These are phyloP conservation scores for Glomus cerebriforme DNA, from an alignment of 192 early-diverging fungal species.

Conservation along the genomic window DNA sequence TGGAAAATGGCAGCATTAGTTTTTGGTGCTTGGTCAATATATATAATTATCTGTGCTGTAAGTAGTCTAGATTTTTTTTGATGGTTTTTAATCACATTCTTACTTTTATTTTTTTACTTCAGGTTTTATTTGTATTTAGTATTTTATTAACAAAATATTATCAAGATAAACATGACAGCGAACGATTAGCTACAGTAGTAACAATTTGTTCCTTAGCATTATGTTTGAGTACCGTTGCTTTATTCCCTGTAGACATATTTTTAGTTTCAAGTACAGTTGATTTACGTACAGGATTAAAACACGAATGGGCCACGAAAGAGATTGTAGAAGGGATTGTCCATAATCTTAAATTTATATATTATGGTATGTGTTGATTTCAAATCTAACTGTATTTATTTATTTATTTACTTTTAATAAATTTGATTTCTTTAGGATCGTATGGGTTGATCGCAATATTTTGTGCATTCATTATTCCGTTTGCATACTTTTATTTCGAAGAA, in stretches of 20 bases:
- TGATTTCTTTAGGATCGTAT: conserved; percentile 43
- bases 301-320: conserved; percentile 59
- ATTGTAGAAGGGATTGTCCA: conserved; percentile 44
- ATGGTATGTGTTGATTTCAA: conserved; percentile 35
- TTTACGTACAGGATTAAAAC: conserved; percentile 51
- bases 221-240: conserved; percentile 48
- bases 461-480: conserved; percentile 59
- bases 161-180: conserved; percentile 50
- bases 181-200: conserved; percentile 53
- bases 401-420: neutral
- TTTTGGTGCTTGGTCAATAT: neutral
- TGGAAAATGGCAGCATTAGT: neutral
- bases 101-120: neutral
- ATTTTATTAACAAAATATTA: conserved; percentile 54
- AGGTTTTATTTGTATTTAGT: conserved; percentile 51
- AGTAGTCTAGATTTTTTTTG: neutral
- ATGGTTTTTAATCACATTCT: neutral
- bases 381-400: neutral
- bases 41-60: neutral
- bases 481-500: conserved; percentile 66
- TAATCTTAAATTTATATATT: conserved; percentile 49
- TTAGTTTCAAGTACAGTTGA: conserved; percentile 59
- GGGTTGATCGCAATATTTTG: conserved; percentile 49
- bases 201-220: conserved; percentile 51
- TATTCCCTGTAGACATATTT: conserved; percentile 62